Conservation (phyloP, 805 yeast species). For the Ogataea ramenticola region DNA sequence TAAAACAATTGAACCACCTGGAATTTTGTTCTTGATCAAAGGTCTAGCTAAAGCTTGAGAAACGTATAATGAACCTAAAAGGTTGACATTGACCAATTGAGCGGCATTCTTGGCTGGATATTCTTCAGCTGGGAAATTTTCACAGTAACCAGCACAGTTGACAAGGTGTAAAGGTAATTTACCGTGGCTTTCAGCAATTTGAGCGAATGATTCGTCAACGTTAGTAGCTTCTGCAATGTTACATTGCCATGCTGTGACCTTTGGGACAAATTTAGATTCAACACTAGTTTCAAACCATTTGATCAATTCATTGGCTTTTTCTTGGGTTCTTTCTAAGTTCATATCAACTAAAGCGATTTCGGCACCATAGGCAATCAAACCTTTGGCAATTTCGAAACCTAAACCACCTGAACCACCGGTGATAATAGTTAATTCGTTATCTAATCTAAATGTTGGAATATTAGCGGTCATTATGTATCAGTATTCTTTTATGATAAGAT, state of each 20-base stretch:
- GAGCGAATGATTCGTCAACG: constrained; percentile 51
- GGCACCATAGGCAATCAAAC: constrained; percentile 70
- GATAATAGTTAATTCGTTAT: constrained; percentile 62
- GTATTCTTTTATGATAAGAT: no score
- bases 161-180: constrained; percentile 57
- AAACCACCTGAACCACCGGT: constrained; percentile 84
- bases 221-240: constrained; percentile 59
- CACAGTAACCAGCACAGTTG: constrained; percentile 83
- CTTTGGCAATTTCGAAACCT: constrained; percentile 56
- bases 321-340: constrained; percentile 50
- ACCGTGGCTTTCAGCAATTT: constrained; percentile 49
- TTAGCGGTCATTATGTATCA: constrained; percentile 19
- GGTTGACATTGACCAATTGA: constrained; percentile 60
- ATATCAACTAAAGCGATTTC: constrained; percentile 67
- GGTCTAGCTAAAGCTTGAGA: constrained; percentile 70
- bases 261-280: constrained; percentile 24
- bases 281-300: constrained; percentile 21
- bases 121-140: constrained; percentile 70
- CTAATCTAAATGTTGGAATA: constrained; percentile 60
- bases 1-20: constrained; percentile 55
- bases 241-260: constrained; percentile 60
- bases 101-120: constrained; percentile 70
- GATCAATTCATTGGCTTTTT: constrained; percentile 41
- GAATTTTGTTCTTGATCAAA: constrained; percentile 45
- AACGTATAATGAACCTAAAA: constrained; percentile 67